These are phyloP conservation scores for Vicia faba DNA, from an alignment of 306 rosid species.

Conservation along the genomic window DNA sequence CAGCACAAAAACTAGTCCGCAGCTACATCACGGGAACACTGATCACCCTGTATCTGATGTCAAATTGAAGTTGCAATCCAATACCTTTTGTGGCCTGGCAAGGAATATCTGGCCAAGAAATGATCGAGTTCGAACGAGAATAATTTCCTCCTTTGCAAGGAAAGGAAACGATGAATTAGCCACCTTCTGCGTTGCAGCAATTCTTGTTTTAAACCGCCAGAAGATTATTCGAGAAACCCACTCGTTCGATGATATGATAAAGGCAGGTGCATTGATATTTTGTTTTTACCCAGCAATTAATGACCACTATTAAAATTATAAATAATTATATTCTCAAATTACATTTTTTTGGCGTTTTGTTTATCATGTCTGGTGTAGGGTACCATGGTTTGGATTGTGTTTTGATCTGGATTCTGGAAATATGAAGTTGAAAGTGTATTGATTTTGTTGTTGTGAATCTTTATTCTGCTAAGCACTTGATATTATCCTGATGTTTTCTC, in stretches of 20 bases:
- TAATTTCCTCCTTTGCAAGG: constrained; percentile 57
- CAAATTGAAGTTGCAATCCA: constrained; percentile 55
- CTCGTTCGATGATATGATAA: constrained; percentile 89
- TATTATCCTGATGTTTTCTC: constrained; percentile 9
- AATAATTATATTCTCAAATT: constrained; percentile 9
- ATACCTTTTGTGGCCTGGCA: constrained; percentile 76
- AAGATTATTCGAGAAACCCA: constrained; percentile 78
- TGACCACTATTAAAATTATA: constrained; percentile 24
- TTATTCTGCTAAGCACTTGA: constrained; percentile 12
- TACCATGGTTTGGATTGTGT: constrained; percentile 23
- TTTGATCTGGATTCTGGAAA: constrained; percentile 28
- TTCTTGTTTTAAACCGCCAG: constrained; percentile 76
- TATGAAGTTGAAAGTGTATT: constrained; percentile 18
- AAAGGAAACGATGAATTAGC: constrained; percentile 73
- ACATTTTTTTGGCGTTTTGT: constrained; percentile 20
- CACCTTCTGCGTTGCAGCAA: constrained; percentile 85
- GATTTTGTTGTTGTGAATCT: constrained; percentile 5
- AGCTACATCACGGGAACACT: constrained; percentile 45
- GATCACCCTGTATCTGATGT: constrained; percentile 44
- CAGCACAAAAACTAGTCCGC: constrained; percentile 44
- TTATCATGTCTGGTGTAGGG: constrained; percentile 30
- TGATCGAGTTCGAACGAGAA: constrained; percentile 49
- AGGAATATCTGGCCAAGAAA: constrained; percentile 71
- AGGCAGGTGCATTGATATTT: constrained; percentile 61
- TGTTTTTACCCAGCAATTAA: constrained; percentile 5